phyloP scores from a whole-genome alignment of 331 rosid species.

The Prunus yedoensis region DNA sequence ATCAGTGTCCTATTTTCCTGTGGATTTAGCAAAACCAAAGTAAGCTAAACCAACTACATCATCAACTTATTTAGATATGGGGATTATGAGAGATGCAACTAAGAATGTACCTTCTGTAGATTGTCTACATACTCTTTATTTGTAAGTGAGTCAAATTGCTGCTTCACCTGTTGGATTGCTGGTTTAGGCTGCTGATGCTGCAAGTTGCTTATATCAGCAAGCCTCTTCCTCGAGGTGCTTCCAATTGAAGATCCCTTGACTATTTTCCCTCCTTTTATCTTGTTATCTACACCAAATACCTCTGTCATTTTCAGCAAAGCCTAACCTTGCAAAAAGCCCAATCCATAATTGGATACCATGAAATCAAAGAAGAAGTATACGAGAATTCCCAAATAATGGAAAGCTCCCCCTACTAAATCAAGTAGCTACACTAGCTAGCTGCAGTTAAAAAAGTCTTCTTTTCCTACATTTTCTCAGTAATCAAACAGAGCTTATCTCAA shows the following conservation, averaged over 20 bases:
- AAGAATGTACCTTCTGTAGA: constrained; percentile 49
- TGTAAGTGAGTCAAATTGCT: constrained; percentile 25
- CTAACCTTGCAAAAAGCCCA: neutral
- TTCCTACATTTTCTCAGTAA: neutral
- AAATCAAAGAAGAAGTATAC: neutral
- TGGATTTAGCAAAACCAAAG: constrained; percentile 14
- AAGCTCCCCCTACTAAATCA: neutral
- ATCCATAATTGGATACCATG: neutral
- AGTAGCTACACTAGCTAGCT: neutral
- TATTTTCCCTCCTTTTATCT: constrained; percentile 34
- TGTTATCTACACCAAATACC: constrained; percentile 35
- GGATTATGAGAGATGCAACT: neutral
- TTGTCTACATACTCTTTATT: constrained; percentile 37
- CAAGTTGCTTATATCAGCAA: constrained; percentile 71
- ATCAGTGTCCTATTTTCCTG: constrained; percentile 64
- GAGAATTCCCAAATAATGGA: neutral
- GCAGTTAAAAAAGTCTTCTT: neutral
- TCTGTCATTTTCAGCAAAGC: constrained; percentile 11
- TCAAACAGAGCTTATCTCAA: neutral
- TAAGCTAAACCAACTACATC: constrained; percentile 1
- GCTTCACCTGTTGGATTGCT: constrained; percentile 31
- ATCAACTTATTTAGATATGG: neutral
- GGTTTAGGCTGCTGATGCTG: constrained; percentile 25
- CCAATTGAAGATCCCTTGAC: constrained; percentile 38
- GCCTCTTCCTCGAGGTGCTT: constrained; percentile 49